Evolutionary conservation across 257 asterid genomes (phyloP), one percentile per base, ranked within the genome.

Genomic region (Solanum corneliomulleri): DNA sequence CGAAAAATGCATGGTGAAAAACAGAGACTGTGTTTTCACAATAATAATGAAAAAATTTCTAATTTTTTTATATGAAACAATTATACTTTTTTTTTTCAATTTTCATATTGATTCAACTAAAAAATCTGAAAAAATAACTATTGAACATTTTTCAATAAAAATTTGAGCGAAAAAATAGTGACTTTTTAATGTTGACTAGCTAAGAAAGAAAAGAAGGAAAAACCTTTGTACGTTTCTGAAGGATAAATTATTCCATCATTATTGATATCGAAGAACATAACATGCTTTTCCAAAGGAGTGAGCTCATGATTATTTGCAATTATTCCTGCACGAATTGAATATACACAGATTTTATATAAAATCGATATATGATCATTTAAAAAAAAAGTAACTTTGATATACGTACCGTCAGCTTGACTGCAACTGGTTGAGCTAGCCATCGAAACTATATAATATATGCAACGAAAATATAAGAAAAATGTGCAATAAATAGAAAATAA

Each of bases 181-280:
- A 62, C 11, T 62, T 60, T 62, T 56, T 18, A 56, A 56, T 56
- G 1, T 0, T 1, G 25, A 20, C 64, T 20, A 44, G 47, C 4
- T 44, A 56, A 1, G n/a, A 52, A 52, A 52, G 62, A 56, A 56
- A 76, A 42, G 35, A 76, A 74, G 4, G 2, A 23, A 75, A 37
- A 66, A 91, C 96, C 96, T 89, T 87, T 18, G 80, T 88, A 93
- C 0, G 96, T 92, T 92, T 92, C 96, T 7, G 93, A 91, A 9
- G 93, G 94, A 42, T 92, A 91, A 87, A 93, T 89, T 23, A 92
- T 12, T 31, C 96, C 95, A 85, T 93, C 96, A 11, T 91, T 88
- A 66, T 93, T 89, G 75, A 90, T 93, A 87, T 93, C 95, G 87
- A 93, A 93, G 93, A 93, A 93, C 94, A 87, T 86, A 16, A 92